Evolutionary conservation across 2,329 filamentous ascomycete species (phyloP), one percentile per base, ranked within the genome.

Genomic region (Scopulariopsis brevicaulis): DNA sequence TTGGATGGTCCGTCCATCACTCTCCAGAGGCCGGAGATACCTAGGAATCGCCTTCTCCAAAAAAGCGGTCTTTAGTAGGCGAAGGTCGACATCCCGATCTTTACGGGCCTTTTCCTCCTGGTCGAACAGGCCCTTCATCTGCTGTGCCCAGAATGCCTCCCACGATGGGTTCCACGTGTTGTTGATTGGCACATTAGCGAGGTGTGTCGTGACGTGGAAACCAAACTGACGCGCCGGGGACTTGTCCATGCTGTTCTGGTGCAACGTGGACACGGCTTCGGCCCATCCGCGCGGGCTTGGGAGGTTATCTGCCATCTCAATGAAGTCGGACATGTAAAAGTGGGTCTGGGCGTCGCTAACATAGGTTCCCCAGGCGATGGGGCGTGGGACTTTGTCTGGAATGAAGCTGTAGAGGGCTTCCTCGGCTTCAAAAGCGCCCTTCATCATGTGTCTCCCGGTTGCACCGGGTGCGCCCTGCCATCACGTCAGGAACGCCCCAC

Each of bases 271-370:
- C 4, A 65, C 59, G 20, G 64, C 60, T 12, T 58, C 50, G 37
- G 63, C 63, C 60, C 63, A 67, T 11, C 52, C 51, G 25, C 56
- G 59, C 2, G 63, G 46, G 3, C 43, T 37, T 1, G 65, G 65
- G 11, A 63, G 60, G 55, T 66, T 60, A 53, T 66, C 64, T 15
- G 57, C 46, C 65, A 66, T 64, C 6, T 65, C 64, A 28, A 64
- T 55, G 25, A 66, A 67, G 28, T 65, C 60, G 52, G 59, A 60
- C 1, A 66, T 54, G 57, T 62, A 67, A 59, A 65, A 67, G 58
- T 66, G 62, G 12, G 59, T 60, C 48, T 64, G 58, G 4, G 63
- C 62, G 2, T 57, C 58, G 18, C 59, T 59, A n/a, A 59, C 59
- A 55, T 66, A 65, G 14, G 61, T 63, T 2, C 65, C 65, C 24